A percentile compares a stretch with the other conserved stretches of the same genome.
These are phyloP conservation scores for Candida tunisiensis DNA, from an alignment of 1,139 yeast species.

Conservation along the genomic window DNA sequence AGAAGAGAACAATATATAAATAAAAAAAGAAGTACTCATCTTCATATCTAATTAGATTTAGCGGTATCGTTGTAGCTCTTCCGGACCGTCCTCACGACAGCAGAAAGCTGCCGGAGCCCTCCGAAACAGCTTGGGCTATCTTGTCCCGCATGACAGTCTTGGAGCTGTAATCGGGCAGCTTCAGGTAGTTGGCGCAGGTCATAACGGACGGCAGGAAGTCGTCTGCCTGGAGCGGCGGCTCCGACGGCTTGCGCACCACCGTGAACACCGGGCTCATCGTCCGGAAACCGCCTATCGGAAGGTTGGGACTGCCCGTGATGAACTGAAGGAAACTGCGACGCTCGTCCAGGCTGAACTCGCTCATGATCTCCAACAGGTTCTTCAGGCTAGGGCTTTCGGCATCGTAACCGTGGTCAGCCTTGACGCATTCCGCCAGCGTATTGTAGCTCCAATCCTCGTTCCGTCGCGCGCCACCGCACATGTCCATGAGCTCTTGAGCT, in stretches of 20 bases:
- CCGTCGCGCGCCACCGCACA: conserved; percentile 60
- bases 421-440: conserved; percentile 39
- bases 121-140: conserved; percentile 55
- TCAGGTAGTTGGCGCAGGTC: conserved; percentile 95
- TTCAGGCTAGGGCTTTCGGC: conserved; percentile 51
- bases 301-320: conserved; percentile 81
- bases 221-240: conserved; percentile 28
- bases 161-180: conserved; percentile 67
- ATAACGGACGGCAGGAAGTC: conserved; percentile 86
- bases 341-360: conserved; percentile 33
- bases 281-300: conserved; percentile 91
- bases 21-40: too few species aligned
- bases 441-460: conserved; percentile 75
- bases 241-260: conserved; percentile 54
- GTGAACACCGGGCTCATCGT: conserved; percentile 71
- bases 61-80: too few species aligned
- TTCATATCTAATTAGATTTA: too few species aligned
- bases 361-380: conserved; percentile 42
- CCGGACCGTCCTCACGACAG: too few species aligned
- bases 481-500: conserved; percentile 49
- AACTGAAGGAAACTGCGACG: conserved; percentile 70
- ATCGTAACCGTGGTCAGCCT: conserved; percentile 85
- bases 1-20: too few species aligned
- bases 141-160: conserved; percentile 40
- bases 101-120: conserved; percentile 82